phyloP scores from a whole-genome alignment of 2,329 filamentous ascomycete genomes.

The Huntiella moniliformis region DNA sequence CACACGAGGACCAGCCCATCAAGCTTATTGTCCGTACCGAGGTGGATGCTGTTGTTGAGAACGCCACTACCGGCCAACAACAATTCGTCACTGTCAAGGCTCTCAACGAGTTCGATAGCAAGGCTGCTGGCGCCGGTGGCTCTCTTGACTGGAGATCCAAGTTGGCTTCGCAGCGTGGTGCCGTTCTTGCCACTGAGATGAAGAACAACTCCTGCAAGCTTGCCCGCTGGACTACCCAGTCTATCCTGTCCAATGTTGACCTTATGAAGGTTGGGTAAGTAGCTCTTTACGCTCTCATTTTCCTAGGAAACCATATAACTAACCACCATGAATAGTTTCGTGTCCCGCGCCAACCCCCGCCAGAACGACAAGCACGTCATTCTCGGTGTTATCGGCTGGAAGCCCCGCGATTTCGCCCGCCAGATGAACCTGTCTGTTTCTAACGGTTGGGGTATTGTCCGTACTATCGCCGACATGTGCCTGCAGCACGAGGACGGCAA shows the following conservation, averaged over 20 bases:
- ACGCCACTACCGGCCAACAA: constrained; percentile 77
- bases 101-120: constrained; percentile 97
- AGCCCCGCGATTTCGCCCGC: constrained; percentile 85
- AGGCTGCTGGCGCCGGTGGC: constrained; percentile 85
- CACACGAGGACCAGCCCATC: constrained; percentile 85
- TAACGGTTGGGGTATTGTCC: constrained; percentile 98
- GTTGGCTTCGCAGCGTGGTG: constrained; percentile 83
- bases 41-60: constrained; percentile 89
- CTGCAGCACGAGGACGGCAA: constrained; percentile 59
- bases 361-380: constrained; percentile 86
- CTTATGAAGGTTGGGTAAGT: constrained; percentile 91
- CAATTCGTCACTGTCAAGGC: constrained; percentile 86
- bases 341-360: constrained; percentile 85
- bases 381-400: constrained; percentile 90
- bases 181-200: constrained; percentile 97
- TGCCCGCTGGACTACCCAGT: constrained; percentile 91
- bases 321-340: constrained; percentile 44
- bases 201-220: constrained; percentile 99
- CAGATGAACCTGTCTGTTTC: constrained; percentile 97
- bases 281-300: not conserved
- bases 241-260: constrained; percentile 91
- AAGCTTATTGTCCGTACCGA: constrained; percentile 89
- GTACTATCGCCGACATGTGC: constrained; percentile 92
- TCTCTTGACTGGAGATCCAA: constrained; percentile 95
- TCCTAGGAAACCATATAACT: not conserved